Evolutionary conservation across 805 yeast genomes (phyloP), one percentile per base, ranked within the genome.

Genomic region (Kregervanrija pseudodelftensis): DNA sequence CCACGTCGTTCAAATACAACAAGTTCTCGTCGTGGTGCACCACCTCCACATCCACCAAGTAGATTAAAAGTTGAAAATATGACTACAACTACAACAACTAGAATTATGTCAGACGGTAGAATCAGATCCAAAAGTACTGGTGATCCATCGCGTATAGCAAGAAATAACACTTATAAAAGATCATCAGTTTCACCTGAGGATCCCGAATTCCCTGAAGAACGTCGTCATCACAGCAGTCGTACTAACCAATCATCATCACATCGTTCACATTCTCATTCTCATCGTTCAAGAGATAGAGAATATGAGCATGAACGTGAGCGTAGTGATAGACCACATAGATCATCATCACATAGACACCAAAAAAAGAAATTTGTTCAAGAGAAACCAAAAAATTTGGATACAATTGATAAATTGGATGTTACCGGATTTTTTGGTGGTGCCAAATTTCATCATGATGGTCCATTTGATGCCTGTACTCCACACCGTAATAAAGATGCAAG

Each of bases 391-490:
- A 85, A 89, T 54, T 81, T 90, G 45, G 99, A 91, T 59, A 87
- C 95, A 4, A 93, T 93, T 55, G 99, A 93, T 68, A 86, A 86
- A 65, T 73, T 93, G 57, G 99, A 93, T 64, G 99, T 91, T 39
- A 90, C 97, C 11, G 97, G 96, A 1, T 74, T 90, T 49, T 90
- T 86, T 61, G 97, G 96, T 22, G 82, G 86, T 40, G 87, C 88
- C 13, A 87, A 95, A 2, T 93, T 93, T 74, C 99, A 93, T 65
- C 98, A 93, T 64, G 99, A 93, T 67, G 99, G 99, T 11, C 99
- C 99, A 12, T 93, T 93, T 62, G 99, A 93, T 63, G 99, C 99
- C 1, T 91, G 98, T 64, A 85, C 95, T 3, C 98, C 99, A 8
- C 96, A 87, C 64, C 80, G 98, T 63, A 93, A 93, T 66, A 85